Evolutionary conservation across 208 protist species (phyloP).

Genomic region (Wallacemonas sp.): DNA sequence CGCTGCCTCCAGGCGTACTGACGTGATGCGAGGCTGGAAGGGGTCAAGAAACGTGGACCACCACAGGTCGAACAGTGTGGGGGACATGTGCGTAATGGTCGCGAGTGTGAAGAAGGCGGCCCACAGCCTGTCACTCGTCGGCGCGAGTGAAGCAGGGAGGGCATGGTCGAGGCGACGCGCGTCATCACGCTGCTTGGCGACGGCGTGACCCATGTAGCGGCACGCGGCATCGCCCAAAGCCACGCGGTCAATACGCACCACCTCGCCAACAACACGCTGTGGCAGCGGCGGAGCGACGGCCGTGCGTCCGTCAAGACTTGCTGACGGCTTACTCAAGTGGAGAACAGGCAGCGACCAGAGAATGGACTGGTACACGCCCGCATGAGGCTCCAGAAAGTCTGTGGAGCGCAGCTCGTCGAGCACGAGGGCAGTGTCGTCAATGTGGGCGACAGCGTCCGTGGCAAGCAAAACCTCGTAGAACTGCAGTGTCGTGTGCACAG

Average conservation of each 20-base stretch:
- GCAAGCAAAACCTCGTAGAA: conserved; percentile 61
- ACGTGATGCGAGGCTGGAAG: conserved; percentile 2
- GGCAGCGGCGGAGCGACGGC: too few relatives aligned
- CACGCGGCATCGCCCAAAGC: conserved; percentile 44
- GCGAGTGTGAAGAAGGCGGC: conserved; percentile 49
- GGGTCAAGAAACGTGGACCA: conserved; percentile 47
- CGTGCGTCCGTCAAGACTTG: too few relatives aligned
- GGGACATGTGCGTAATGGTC: conserved; percentile 45
- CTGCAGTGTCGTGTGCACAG: conserved; percentile 8
- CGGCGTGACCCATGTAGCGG: conserved; percentile 70
- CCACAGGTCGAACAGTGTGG: conserved; percentile 83
- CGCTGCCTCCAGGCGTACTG: background rate
- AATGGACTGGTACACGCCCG: conserved; percentile 41
- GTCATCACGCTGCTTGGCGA: conserved; percentile 23
- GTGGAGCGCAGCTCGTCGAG: conserved; percentile 43
- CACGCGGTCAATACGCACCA: conserved; percentile 15
- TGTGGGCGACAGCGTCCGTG: conserved; percentile 24
- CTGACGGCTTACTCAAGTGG: conserved; percentile 3
- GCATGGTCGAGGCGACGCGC: background rate
- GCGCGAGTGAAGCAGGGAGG: background rate
- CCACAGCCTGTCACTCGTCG: conserved; percentile 39
- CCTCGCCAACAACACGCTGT: conserved; percentile 24
- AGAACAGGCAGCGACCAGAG: conserved; percentile 24
- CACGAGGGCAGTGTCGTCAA: conserved; percentile 39
- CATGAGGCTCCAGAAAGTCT: conserved; percentile 54